A percentile compares a stretch with the other conserved stretches of the same genome.
Evolutionary conservation across 108 stramenopile species (phyloP).

Genomic region (Schizochytrium sp.): DNA sequence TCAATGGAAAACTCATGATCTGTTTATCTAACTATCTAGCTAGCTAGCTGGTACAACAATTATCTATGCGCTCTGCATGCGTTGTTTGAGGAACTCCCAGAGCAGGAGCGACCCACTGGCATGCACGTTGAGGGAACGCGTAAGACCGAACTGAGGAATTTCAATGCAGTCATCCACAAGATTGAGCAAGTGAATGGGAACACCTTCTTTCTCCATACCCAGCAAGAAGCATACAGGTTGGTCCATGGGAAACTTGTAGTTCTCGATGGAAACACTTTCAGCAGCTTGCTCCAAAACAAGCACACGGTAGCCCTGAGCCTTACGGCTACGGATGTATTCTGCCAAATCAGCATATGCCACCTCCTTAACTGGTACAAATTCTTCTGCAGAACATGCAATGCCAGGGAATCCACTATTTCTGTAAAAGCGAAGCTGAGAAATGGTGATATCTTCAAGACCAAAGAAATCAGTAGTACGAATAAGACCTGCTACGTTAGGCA

Average conservation of each 20-base stretch:
- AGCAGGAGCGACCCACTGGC: constrained; percentile 89
- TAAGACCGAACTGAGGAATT: constrained; percentile 95
- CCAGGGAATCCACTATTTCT: constrained; percentile 4
- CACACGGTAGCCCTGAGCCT: constrained; percentile 82
- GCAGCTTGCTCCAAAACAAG: constrained; percentile 89
- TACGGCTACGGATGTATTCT: constrained; percentile 71
- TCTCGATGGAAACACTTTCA: constrained; percentile 77
- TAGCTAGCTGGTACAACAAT: too few species aligned
- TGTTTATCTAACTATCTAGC: too few species aligned
- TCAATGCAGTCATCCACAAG: constrained; percentile 92
- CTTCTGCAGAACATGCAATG: constrained; percentile 46
- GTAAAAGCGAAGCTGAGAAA: neutral
- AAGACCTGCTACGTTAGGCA: constrained; percentile 38
- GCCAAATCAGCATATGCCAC: neutral
- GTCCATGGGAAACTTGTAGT: constrained; percentile 80
- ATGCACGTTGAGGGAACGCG: constrained; percentile 94
- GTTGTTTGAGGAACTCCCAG: constrained; percentile 91
- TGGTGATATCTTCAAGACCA: constrained; percentile 16
- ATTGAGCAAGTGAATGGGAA: constrained; percentile 87
- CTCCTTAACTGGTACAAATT: neutral
- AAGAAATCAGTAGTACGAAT: constrained; percentile 16
- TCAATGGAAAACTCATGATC: too few species aligned
- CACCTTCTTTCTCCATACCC: constrained; percentile 93
- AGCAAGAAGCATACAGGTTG: constrained; percentile 83
- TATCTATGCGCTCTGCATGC: neutral